Evolutionary conservation across 208 protist genomes (phyloP).

Genomic region (Acanthamoeba royreba): DNA sequence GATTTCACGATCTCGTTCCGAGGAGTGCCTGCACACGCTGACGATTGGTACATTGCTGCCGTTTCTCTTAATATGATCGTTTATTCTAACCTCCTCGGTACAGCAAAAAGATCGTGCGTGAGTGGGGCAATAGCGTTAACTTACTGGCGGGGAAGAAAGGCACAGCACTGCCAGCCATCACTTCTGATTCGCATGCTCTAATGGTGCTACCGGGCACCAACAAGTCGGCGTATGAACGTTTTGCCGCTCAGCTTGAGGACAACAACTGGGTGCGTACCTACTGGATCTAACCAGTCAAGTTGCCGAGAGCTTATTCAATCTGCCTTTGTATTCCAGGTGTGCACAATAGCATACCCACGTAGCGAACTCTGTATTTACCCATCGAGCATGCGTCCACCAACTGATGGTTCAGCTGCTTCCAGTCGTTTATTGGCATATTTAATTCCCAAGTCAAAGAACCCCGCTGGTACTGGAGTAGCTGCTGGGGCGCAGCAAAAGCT

Average conservation of each 20-base stretch:
- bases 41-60: not conserved
- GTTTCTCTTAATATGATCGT: too few species aligned
- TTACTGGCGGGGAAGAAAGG: not conserved
- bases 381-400: not conserved
- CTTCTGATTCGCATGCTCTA: not conserved
- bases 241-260: not conserved
- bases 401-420: not conserved
- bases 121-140: not conserved
- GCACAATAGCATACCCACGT: not conserved
- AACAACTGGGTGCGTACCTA: conserved; percentile 13
- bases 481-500: not conserved
- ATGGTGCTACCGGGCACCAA: not conserved
- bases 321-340: not conserved
- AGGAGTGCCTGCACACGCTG: not conserved
- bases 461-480: not conserved
- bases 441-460: not conserved
- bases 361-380: not conserved
- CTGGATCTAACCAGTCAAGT: too few species aligned
- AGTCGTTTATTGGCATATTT: not conserved
- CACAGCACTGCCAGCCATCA: not conserved
- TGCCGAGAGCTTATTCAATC: too few species aligned
- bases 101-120: not conserved
- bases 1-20: conserved; percentile 42
- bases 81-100: too few species aligned
- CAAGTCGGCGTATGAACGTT: not conserved